phyloP scores from a whole-genome alignment of 352 stramenopile genomes.

The Pythium insidiosum region DNA sequence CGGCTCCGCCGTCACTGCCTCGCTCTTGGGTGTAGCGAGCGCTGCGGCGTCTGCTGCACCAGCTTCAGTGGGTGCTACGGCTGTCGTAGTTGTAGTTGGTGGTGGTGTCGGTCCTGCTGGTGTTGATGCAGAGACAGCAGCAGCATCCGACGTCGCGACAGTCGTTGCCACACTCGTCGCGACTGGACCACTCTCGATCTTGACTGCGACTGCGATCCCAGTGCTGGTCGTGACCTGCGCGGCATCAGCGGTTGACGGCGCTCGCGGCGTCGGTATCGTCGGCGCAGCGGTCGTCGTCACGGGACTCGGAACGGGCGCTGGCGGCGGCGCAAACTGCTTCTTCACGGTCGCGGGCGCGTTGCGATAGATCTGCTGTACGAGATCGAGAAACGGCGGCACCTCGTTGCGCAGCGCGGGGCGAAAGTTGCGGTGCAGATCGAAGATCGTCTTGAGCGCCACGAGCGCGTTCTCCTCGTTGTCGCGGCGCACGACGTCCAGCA shows the following conservation, averaged over 20 bases:
- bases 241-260: neutral
- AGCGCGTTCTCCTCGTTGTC: conserved; percentile 98
- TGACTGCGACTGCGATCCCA: neutral
- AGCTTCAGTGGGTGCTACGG: conserved; percentile 7
- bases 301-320: neutral
- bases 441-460: conserved; percentile 93
- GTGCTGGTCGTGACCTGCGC: neutral
- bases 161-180: conserved; percentile 8
- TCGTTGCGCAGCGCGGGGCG: conserved; percentile 83
- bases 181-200: conserved; percentile 9
- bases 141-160: conserved; percentile 4
- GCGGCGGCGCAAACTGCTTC: conserved; percentile 66
- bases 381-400: conserved; percentile 84
- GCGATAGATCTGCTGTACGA: conserved; percentile 89
- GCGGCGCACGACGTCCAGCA: conserved; percentile 90
- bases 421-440: conserved; percentile 97
- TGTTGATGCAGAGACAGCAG: neutral
- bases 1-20: neutral
- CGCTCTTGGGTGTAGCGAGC: neutral
- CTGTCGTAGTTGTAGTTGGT: neutral
- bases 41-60: neutral
- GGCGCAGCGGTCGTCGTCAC: neutral
- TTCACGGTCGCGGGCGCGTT: conserved; percentile 76
- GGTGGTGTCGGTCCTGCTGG: conserved; percentile 1
- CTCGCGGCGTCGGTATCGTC: neutral